A percentile compares a stretch with the other conserved stretches of the same genome.
These are phyloP conservation scores for Coniophora puteana DNA, from an alignment of 1,284 basidiomycete genomes.

Conservation along the genomic window DNA sequence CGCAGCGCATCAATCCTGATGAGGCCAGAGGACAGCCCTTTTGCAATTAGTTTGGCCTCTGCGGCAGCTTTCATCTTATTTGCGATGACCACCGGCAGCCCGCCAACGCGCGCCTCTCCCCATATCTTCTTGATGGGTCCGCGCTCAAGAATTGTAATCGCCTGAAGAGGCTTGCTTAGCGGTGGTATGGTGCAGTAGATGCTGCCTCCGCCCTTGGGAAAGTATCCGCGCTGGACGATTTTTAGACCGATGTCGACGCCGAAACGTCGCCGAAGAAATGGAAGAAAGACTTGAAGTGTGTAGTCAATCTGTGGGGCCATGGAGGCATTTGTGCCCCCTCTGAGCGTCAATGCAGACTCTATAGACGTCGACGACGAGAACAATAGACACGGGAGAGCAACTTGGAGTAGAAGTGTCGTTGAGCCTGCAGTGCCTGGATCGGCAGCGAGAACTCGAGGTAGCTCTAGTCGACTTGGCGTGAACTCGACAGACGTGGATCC, in stretches of 20 bases:
- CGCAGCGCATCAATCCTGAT: slow-evolving; percentile 38
- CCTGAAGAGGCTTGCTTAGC: slow-evolving; percentile 36
- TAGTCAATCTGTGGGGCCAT: slow-evolving; percentile 73
- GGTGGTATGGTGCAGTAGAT: slow-evolving; percentile 43
- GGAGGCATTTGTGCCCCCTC: slow-evolving; percentile 67
- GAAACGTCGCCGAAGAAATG: slow-evolving; percentile 58
- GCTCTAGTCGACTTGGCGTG: slow-evolving; percentile 39
- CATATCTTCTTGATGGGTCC: slow-evolving; percentile 46
- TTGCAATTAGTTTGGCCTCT: slow-evolving; percentile 30
- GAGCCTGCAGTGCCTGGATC: slow-evolving; percentile 69
- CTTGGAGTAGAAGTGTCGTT: slow-evolving; percentile 63
- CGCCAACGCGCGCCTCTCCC: slow-evolving; percentile 61
- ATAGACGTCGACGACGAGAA: slow-evolving; percentile 36
- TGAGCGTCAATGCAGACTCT: slow-evolving; percentile 45
- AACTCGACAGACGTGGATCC: slow-evolving; percentile 52
- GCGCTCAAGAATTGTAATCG: slow-evolving; percentile 47
- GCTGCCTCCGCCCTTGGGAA: slow-evolving; percentile 65
- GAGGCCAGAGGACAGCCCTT: slow-evolving; percentile 29
- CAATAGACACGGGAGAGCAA: slow-evolving; percentile 63
- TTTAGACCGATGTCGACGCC: slow-evolving; percentile 41
- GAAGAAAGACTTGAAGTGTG: slow-evolving; percentile 56
- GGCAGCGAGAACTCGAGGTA: slow-evolving; percentile 46
- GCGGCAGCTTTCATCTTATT: slow-evolving; percentile 54
- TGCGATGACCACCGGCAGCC: slow-evolving; percentile 50
- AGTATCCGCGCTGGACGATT: slow-evolving; percentile 58